Base-by-base conservation (phyloP, 495 filamentous ascomycete species). In the Rhizodiscina lignyota region DNA sequence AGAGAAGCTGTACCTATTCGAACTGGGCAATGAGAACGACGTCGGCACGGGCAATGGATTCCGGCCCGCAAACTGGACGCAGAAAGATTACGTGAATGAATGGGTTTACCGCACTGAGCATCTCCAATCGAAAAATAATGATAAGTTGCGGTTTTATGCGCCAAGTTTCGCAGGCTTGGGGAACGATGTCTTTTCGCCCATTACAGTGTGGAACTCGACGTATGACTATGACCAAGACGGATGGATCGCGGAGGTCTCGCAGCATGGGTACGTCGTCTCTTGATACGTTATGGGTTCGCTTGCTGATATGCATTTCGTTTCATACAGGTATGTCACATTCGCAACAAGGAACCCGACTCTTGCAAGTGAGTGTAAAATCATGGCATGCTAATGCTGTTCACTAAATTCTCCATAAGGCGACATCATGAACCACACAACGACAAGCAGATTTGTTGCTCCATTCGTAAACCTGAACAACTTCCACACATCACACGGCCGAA, bases 141-240 rank as follows among this genome's bases (percentile, higher is more conserved):
- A 32, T 40, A 53, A 6, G 77, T 72, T 42, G 67, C 73, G 1
- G 62, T 79, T 62, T 38, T 44, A 75, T 19, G 73, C 70, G 0
- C 76, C 74, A 1, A 72, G 67, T 0, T 76, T 77, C 47, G 72
- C n/a, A n/a, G n/a, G n/a, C n/a, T n/a, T n/a, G n/a, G n/a, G n/a
- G n/a, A n/a, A 38, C 10, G 71, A 74, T 47, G 56, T 50, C n/a
- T n/a, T n/a, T n/a, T n/a, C n/a, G n/a, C n/a, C n/a, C n/a, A n/a
- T n/a, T n/a, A n/a, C n/a, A n/a, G n/a, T n/a, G n/a, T n/a, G n/a
- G n/a, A n/a, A n/a, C n/a, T n/a, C n/a, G n/a, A n/a, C n/a, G 2
- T 37, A 77, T 0, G 51, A 75, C 44, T 36, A 34, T 0, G 60
- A 70, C 38, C 37, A 54, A 11, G 53, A 67, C 32, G n/a, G n/a